phyloP scores from a whole-genome alignment of 140 eudicot species.

The Cichorium intybus region DNA sequence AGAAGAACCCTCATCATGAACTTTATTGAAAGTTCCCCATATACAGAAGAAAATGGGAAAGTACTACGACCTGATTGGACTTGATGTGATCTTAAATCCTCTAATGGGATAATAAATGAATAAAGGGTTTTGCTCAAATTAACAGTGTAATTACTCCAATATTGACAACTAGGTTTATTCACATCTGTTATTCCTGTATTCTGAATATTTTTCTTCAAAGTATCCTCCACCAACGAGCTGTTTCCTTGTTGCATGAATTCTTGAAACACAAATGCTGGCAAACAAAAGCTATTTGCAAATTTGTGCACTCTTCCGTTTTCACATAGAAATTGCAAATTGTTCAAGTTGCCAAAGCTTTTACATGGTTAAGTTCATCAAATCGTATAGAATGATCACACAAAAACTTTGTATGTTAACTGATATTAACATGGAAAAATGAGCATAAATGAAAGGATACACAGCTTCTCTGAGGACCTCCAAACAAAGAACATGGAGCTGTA shows the following conservation, averaged over 20 bases:
- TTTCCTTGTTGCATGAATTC: conserved; percentile 47
- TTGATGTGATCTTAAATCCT: conserved; percentile 44
- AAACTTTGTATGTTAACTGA: conserved; percentile 4
- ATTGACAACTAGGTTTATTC: conserved; percentile 34
- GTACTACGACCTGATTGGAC: conserved; percentile 51
- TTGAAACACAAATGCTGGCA: conserved; percentile 79
- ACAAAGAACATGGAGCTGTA: conserved; percentile 88
- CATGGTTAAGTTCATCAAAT: conserved; percentile 56
- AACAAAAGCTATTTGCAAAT: conserved; percentile 97
- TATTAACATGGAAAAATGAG: not conserved
- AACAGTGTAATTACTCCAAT: conserved; percentile 80
- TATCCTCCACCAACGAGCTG: conserved; percentile 27
- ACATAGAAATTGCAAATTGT: conserved; percentile 82
- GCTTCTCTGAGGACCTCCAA: conserved; percentile 94
- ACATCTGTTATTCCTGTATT: conserved; percentile 28
- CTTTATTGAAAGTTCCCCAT: conserved; percentile 79
- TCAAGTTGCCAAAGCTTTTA: conserved; percentile 85
- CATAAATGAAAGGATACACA: conserved; percentile 77
- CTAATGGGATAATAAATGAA: conserved; percentile 65
- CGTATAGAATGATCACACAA: not conserved
- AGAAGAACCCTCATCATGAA: conserved; percentile 93
- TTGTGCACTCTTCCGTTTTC: conserved; percentile 98
- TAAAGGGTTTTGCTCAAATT: conserved; percentile 64
- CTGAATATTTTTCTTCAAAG: conserved; percentile 16
- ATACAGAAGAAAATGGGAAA: conserved; percentile 58